phyloP scores from a whole-genome alignment of 306 rosid species.

The Hippophae gyantsensis region DNA sequence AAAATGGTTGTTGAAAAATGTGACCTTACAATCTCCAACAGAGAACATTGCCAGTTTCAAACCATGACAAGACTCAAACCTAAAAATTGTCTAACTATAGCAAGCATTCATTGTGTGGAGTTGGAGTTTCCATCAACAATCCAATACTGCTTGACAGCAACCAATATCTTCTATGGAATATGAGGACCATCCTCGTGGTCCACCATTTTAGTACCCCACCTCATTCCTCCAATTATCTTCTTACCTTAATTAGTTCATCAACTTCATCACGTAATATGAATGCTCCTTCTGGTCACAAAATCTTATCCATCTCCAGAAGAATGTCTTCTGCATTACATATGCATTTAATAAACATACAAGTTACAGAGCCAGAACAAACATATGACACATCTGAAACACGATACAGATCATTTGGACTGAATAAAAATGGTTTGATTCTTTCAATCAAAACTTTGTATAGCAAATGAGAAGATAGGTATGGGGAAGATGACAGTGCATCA shows the following conservation, averaged over 20 bases:
- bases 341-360: conserved; percentile 14
- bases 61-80: too few relatives aligned
- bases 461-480: too few relatives aligned
- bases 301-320: conserved; percentile 76
- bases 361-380: background rate
- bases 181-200: conserved; percentile 86
- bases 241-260: conserved; percentile 42
- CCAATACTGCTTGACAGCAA: conserved; percentile 78
- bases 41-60: too few relatives aligned
- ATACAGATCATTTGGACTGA: too few relatives aligned
- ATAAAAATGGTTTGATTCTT: too few relatives aligned
- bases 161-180: conserved; percentile 50
- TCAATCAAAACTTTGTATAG: too few relatives aligned
- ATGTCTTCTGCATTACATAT: conserved; percentile 61
- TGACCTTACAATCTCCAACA: too few relatives aligned
- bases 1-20: too few relatives aligned
- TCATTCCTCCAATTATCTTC: conserved; percentile 58
- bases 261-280: conserved; percentile 63
- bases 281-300: conserved; percentile 74
- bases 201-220: conserved; percentile 61
- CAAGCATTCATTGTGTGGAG: conserved; percentile 6
- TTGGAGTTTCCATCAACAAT: conserved; percentile 43
- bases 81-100: too few relatives aligned
- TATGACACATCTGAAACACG: background rate
- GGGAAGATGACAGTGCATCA: too few relatives aligned